phyloP scores from a whole-genome alignment of 1,284 basidiomycete genomes.

The Leccinum fallax region DNA sequence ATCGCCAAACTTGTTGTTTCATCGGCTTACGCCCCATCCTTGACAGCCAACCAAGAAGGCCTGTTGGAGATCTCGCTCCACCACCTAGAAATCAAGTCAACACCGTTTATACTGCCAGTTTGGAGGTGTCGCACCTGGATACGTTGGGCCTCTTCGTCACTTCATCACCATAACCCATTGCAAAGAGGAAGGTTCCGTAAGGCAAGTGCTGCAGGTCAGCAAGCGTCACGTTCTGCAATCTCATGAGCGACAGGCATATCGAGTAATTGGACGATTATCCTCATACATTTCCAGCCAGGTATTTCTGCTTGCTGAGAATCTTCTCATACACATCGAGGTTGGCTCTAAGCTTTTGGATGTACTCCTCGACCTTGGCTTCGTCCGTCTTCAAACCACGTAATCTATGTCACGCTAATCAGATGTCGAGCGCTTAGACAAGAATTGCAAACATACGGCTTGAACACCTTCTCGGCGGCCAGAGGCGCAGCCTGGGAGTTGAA shows the following conservation, averaged over 20 bases:
- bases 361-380: slow-evolving; percentile 26
- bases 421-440: neutral
- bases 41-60: neutral
- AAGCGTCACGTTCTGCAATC: slow-evolving; percentile 43
- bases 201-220: slow-evolving; percentile 59
- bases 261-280: neutral
- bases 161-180: neutral
- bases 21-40: neutral
- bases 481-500: slow-evolving; percentile 28
- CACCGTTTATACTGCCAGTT: neutral
- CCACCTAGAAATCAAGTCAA: slow-evolving; percentile 30
- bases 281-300: slow-evolving; percentile 50
- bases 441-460: slow-evolving; percentile 38
- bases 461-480: slow-evolving; percentile 36
- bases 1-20: neutral
- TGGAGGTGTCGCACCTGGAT: slow-evolving; percentile 22
- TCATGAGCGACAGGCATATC: slow-evolving; percentile 11
- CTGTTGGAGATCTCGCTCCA: slow-evolving; percentile 17
- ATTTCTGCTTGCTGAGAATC: slow-evolving; percentile 50
- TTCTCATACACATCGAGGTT: slow-evolving; percentile 48
- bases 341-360: slow-evolving; percentile 30
- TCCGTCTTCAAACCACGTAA: slow-evolving; percentile 22
- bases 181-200: slow-evolving; percentile 33
- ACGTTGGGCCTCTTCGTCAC: slow-evolving; percentile 26
- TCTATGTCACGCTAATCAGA: slow-evolving; percentile 8